Evolutionary conservation across 495 filamentous ascomycete genomes (phyloP), one percentile per base, ranked within the genome.

Genomic region (Lindgomyces ingoldianus): DNA sequence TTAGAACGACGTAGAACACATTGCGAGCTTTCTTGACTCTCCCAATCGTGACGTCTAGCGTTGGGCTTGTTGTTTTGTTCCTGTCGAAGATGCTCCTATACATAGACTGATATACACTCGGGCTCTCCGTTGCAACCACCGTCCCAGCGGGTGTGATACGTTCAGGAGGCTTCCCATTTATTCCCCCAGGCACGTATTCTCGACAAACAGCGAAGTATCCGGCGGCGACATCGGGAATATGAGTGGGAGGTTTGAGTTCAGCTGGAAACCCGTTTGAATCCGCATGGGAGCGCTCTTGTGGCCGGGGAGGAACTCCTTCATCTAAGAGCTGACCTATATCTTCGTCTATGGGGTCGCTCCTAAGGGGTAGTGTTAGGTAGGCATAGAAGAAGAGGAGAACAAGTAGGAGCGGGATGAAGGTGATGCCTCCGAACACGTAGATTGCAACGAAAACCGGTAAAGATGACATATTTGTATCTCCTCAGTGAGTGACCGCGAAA

Each of bases 21-120:
- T 96, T 96, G 33, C 89, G 82, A 30, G 88, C 87, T 69, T 84
- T 87, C 75, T 87, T 92, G 82, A 84, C 74, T 85, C 89, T 60
- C 82, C 77, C 80, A 36, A 68, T 74, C 48, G 80, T 82, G 1
- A 70, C 74, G 52, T 87, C 84, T 4, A 81, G 46, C 8, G 77
- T 78, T 2, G 82, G 64, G 3, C 51, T 47, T 21, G 47, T 74
- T 1, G 67, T 75, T 61, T 82, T 79, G 68, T 89, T 93, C 50
- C 94, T 84, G 64, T 98, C 93, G 72, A 98, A 98, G 47, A 98
- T 85, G 74, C 90, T 95, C 68, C 92, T 81, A 74, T 98, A 98
- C 94, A 98, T 96, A 73, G 88, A 86, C 81, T 98, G 95, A 71
- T 98, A 97, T 26, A 98, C 93, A 70, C 91, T 95, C 41, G 89